Evolutionary conservation across 2,329 filamentous ascomycete genomes (phyloP).

Genomic region (Fusarium bulbicola): DNA sequence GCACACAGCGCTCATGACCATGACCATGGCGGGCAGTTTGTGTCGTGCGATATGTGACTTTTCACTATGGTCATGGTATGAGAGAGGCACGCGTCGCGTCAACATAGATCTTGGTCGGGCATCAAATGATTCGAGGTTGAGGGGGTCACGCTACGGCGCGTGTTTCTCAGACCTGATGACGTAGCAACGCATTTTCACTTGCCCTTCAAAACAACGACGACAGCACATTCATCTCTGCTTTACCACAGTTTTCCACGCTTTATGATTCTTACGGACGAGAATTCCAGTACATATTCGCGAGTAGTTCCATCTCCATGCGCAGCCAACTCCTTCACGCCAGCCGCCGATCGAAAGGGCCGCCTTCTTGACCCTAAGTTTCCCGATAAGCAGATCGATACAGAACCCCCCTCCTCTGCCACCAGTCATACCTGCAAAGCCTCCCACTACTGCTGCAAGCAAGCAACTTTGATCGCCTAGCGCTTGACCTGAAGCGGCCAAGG

Average conservation of each 20-base stretch:
- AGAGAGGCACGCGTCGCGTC: fast-evolving
- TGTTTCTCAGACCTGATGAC: not conserved
- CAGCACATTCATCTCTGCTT: not conserved
- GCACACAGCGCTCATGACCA: too few species aligned
- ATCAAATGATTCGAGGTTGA: too few species aligned
- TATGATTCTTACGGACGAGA: fast-evolving
- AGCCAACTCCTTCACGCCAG: too few species aligned
- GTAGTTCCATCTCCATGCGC: fast-evolving
- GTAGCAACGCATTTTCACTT: not conserved
- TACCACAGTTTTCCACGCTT: fast-evolving
- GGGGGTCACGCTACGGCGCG: not conserved
- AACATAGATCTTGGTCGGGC: not conserved
- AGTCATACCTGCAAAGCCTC: fast-evolving
- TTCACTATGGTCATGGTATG: fast-evolving
- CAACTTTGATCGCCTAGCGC: fast-evolving
- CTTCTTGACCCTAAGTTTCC: too few species aligned
- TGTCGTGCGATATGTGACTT: fast-evolving
- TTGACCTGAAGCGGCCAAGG: fast-evolving
- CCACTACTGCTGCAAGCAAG: fast-evolving
- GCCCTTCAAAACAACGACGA: not conserved
- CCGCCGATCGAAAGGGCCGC: not conserved
- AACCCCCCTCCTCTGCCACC: not conserved
- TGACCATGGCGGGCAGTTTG: not conserved
- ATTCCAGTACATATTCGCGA: fast-evolving
- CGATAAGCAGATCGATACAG: not conserved